Evolutionary conservation across 2,329 filamentous ascomycete species (phyloP), one percentile per base, ranked within the genome.

Genomic region (Alternaria tenuissima): DNA sequence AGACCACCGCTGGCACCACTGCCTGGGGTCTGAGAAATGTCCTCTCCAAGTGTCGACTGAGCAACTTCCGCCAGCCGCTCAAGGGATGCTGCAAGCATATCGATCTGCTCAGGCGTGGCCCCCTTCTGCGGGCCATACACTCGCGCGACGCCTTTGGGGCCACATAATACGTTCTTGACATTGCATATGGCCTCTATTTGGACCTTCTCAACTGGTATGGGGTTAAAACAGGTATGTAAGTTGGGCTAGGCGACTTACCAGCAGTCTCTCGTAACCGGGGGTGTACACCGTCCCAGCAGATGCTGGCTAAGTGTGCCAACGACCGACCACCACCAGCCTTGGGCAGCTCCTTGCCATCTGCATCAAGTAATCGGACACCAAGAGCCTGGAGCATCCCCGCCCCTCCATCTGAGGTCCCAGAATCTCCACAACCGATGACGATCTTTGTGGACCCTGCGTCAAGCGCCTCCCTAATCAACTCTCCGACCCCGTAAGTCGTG

Each of bases 371-470:
- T 2, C 76, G 76, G 3, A 77, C 83, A 5, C 84, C 84, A 6
- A 86, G 78, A 2, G 84, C 84, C 62, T 86, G 84, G 8, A 84
- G 80, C 83, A 86, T 85, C 14, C 84, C 84, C 0, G 81, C 81
- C 14, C 84, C 84, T 7, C 82, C 84, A 59, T 86, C 84, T 38
- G 82, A 84, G 5, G 83, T 86, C 5, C 83, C 84, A 3, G 84
- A 86, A 66, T 86, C 84, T 36, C 84, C 84, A 64, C 84, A 86
- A 1, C 84, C 84, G 22, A 86, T 70, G 7, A 86, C 74, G 47
- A 86, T 82, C 7, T 78, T 79, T 8, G 73, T 73, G 8, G 78
- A 81, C 1, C 83, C 83, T 49, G 78, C 75, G 53, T 83, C 79
- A 4, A 86, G 69, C 3, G 83, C 83, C 12, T 80, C 78, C 3